These are phyloP conservation scores for Verbascum thapsus DNA, from an alignment of 257 asterid genomes.

Conservation along the genomic window DNA sequence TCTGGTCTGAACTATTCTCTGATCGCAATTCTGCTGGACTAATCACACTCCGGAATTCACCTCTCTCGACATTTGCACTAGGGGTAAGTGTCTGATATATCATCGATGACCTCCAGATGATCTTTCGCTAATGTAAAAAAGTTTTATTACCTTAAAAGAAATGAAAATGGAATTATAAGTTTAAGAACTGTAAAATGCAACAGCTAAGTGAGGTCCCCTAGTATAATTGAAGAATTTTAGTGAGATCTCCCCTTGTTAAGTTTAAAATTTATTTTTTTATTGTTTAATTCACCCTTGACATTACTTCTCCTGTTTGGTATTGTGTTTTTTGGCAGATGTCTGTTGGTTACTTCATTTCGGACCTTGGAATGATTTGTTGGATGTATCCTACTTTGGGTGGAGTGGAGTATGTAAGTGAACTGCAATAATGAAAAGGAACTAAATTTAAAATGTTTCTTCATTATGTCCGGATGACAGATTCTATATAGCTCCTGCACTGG, in stretches of 20 bases:
- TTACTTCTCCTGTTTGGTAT: slow-evolving; percentile 27
- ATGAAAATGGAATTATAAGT: too few relatives aligned
- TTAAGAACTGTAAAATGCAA: background rate
- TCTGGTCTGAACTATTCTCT: slow-evolving; percentile 84
- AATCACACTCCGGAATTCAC: slow-evolving; percentile 68
- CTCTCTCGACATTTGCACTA: slow-evolving; percentile 70
- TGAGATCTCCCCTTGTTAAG: background rate
- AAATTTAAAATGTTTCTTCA: slow-evolving; percentile 5
- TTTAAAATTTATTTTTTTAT: background rate
- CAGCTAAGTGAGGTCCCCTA: slow-evolving; percentile 4
- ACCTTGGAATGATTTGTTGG: slow-evolving; percentile 97
- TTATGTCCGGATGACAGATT: background rate
- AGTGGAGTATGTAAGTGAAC: slow-evolving; percentile 80
- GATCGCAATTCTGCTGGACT: slow-evolving; percentile 54
- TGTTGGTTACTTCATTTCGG: slow-evolving; percentile 86
- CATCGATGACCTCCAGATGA: slow-evolving; percentile 16
- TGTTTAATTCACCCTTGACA: slow-evolving; percentile 8
- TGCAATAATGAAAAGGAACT: slow-evolving; percentile 15
- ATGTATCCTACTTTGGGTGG: slow-evolving; percentile 93
- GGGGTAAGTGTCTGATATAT: slow-evolving; percentile 63
- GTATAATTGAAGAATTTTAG: slow-evolving; percentile 11
- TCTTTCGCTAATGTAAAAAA: background rate
- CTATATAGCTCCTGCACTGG: background rate
- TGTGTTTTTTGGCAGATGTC: slow-evolving; percentile 58
- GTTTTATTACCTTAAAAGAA: background rate